Evolutionary conservation across 2,329 filamentous ascomycete species (phyloP).

Genomic region (Chaetothyriales sp.): DNA sequence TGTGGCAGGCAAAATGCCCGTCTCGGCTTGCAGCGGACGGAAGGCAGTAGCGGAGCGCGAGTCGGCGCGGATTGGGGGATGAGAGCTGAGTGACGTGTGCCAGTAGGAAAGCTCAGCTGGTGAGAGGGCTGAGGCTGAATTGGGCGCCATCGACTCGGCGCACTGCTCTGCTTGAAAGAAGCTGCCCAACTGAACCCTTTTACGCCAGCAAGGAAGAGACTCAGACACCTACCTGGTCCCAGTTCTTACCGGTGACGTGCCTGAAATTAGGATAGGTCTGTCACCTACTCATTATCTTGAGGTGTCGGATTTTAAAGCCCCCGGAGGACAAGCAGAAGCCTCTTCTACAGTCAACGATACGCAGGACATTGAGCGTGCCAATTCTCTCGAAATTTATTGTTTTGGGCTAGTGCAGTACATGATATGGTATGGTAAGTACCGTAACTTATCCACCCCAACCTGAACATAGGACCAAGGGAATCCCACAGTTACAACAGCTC

Average conservation of each 20-base stretch:
- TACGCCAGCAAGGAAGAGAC: neutral
- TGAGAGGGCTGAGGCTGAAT: slow-evolving; percentile 38
- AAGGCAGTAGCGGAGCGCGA: slow-evolving; percentile 71
- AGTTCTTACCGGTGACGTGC: neutral
- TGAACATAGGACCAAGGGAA: too few species aligned
- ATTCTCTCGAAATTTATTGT: too few species aligned
- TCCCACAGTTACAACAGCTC: too few species aligned
- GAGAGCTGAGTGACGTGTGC: slow-evolving; percentile 66
- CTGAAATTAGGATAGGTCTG: neutral
- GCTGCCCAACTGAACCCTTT: neutral
- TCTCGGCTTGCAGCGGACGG: slow-evolving; percentile 78
- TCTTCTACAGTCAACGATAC: too few species aligned
- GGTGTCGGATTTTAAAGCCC: too few species aligned
- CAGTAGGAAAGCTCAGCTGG: slow-evolving; percentile 94
- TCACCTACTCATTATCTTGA: neutral
- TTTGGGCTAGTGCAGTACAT: too few species aligned
- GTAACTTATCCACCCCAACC: too few species aligned
- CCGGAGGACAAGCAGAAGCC: too few species aligned
- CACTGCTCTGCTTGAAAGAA: neutral
- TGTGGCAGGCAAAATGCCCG: slow-evolving; percentile 70
- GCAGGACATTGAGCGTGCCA: too few species aligned
- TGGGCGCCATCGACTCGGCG: neutral
- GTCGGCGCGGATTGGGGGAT: slow-evolving; percentile 78
- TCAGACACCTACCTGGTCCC: neutral
- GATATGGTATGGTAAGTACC: too few species aligned